Evolutionary conservation across 352 stramenopile species (phyloP).

Genomic region (Phytophthora meadii): DNA sequence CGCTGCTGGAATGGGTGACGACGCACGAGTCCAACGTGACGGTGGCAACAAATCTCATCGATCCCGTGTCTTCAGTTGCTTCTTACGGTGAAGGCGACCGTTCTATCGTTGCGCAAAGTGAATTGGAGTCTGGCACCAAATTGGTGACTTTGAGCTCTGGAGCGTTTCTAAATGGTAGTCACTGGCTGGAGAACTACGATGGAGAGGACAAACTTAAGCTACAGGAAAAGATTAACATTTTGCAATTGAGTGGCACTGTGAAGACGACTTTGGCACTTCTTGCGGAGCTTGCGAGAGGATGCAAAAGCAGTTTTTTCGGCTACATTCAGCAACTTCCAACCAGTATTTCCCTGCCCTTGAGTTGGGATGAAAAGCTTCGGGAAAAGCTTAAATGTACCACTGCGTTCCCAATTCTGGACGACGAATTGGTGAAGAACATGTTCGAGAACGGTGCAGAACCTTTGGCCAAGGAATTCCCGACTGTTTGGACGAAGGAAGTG

Average conservation of each 20-base stretch:
- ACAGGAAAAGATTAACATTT: conserved; percentile 23
- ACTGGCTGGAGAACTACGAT: conserved; percentile 46
- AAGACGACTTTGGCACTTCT: conserved; percentile 58
- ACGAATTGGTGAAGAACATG: conserved; percentile 62
- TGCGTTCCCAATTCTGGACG: conserved; percentile 59
- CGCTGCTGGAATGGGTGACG: conserved; percentile 51
- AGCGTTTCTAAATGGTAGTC: conserved; percentile 55
- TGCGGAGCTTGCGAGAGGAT: conserved; percentile 41
- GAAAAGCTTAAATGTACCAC: conserved; percentile 57
- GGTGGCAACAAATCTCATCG: conserved; percentile 41
- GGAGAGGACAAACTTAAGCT: conserved; percentile 33
- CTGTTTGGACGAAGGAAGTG: conserved; percentile 44
- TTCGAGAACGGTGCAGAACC: conserved; percentile 45
- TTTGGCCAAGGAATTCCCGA: conserved; percentile 45
- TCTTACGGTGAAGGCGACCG: conserved; percentile 47
- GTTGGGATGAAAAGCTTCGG: conserved; percentile 39
- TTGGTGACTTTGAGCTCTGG: conserved; percentile 50
- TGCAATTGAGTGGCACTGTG: conserved; percentile 57
- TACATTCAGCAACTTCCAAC: conserved; percentile 71
- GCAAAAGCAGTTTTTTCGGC: conserved; percentile 52
- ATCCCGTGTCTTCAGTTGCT: conserved; percentile 43
- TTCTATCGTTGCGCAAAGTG: conserved; percentile 53
- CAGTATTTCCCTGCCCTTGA: conserved; percentile 56
- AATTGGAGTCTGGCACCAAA: conserved; percentile 36
- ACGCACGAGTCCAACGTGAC: conserved; percentile 36